Evolutionary conservation across 2,329 filamentous ascomycete genomes (phyloP).

Genomic region (Canariomyces notabilis): DNA sequence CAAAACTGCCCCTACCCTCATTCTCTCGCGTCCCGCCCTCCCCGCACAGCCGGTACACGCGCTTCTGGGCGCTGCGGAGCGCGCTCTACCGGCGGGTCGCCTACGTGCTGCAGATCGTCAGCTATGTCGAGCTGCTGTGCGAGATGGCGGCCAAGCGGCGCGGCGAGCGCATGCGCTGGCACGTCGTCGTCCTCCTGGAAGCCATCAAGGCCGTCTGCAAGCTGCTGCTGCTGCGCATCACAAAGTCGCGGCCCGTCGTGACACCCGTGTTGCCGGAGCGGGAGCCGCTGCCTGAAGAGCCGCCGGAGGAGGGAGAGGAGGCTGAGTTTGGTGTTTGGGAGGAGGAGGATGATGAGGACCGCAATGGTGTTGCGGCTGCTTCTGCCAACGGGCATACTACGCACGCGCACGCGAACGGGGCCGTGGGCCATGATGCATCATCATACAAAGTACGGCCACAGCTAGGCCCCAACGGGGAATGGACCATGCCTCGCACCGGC

Average conservation of each 20-base stretch:
- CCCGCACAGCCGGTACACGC: conserved; percentile 61
- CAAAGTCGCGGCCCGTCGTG: conserved; percentile 75
- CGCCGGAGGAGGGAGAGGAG: conserved; percentile 48
- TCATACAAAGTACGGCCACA: conserved; percentile 16
- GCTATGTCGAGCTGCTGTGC: conserved; percentile 93
- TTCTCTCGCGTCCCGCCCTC: conserved; percentile 45
- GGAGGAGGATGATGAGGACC: conserved; percentile 54
- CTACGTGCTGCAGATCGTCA: conserved; percentile 78
- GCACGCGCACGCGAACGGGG: conserved; percentile 18
- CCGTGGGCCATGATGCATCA: background rate
- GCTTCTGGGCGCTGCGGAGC: conserved; percentile 59
- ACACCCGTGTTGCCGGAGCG: conserved; percentile 81
- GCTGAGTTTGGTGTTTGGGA: conserved; percentile 43
- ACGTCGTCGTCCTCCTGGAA: conserved; percentile 79
- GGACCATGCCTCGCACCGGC: conserved; percentile 93
- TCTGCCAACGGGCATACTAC: conserved; percentile 11
- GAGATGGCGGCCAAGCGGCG: conserved; percentile 92
- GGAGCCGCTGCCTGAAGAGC: conserved; percentile 64
- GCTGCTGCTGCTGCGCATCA: conserved; percentile 73
- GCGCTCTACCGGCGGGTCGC: conserved; percentile 76
- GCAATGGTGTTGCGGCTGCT: conserved; percentile 9
- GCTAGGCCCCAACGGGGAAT: conserved; percentile 43
- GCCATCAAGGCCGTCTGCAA: conserved; percentile 80
- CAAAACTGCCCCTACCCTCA: conserved; percentile 44
- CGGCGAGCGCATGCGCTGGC: conserved; percentile 78